Conservation (phyloP, 345 rosid genomes). For the Lumnitzera racemosa region DNA sequence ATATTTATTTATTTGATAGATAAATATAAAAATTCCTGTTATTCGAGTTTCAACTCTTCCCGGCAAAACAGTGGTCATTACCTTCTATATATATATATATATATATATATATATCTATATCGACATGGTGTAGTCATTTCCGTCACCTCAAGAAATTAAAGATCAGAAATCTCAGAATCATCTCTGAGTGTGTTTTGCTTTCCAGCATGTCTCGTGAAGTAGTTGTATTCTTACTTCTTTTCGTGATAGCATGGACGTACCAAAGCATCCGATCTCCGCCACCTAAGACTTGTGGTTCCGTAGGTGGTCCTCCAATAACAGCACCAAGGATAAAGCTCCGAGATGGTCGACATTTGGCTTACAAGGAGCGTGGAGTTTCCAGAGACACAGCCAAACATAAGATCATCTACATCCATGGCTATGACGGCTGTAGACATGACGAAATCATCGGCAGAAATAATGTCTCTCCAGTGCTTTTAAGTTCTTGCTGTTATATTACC, state of each 20-base stretch:
- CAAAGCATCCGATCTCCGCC: constrained; percentile 38
- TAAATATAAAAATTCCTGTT: no score
- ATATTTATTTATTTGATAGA: no score
- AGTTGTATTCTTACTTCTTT: constrained; percentile 18
- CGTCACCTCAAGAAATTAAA: no score
- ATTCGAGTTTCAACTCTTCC: no score
- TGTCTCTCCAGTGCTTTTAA: no score
- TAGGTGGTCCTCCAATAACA: constrained; percentile 29
- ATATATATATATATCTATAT: no score
- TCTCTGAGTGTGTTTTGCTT: neutral
- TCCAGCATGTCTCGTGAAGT: constrained; percentile 13
- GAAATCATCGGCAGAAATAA: neutral
- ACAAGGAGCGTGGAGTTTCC: constrained; percentile 37
- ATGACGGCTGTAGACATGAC: constrained; percentile 26
- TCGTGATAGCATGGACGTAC: constrained; percentile 31
- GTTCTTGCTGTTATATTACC: no score
- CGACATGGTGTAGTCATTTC: no score
- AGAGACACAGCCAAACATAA: constrained; percentile 32
- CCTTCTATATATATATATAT: no score
- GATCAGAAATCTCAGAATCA: no score
- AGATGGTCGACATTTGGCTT: constrained; percentile 58
- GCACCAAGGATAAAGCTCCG: constrained; percentile 39
- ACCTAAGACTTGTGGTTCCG: constrained; percentile 31
- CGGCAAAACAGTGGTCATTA: no score
- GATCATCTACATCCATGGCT: constrained; percentile 42